Conservation (phyloP, 192 early-diverging fungal genomes). For the Radiomyces spectabilis region DNA sequence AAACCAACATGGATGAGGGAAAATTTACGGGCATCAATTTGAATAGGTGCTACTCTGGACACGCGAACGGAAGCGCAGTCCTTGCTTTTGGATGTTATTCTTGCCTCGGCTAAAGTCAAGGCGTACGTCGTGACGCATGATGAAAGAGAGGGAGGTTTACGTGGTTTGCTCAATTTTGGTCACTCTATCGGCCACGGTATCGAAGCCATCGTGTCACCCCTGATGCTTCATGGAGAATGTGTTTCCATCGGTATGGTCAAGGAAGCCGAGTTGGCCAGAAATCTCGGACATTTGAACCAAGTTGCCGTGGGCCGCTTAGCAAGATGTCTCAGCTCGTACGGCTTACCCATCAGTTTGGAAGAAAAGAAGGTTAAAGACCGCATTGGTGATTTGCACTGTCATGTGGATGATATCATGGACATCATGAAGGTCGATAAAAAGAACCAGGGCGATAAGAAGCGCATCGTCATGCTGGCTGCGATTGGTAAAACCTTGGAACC, state of each 20-base stretch:
- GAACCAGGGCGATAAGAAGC: slow-evolving; percentile 86
- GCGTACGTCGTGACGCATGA: slow-evolving; percentile 93
- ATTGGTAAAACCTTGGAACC: slow-evolving; percentile 85
- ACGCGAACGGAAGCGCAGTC: slow-evolving; percentile 56
- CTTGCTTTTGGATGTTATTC: slow-evolving; percentile 75
- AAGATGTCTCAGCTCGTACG: slow-evolving; percentile 79
- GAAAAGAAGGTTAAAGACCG: slow-evolving; percentile 65
- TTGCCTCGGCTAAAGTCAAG: slow-evolving; percentile 86
- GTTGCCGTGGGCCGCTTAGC: slow-evolving; percentile 81
- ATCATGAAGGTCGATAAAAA: slow-evolving; percentile 97
- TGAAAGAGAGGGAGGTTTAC: slow-evolving; percentile 90
- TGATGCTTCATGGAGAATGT: slow-evolving; percentile 94
- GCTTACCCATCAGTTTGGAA: slow-evolving; percentile 77
- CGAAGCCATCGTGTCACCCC: slow-evolving; percentile 84
- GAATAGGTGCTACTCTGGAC: slow-evolving; percentile 46
- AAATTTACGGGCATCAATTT: too few species aligned
- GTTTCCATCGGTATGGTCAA: slow-evolving; percentile 92
- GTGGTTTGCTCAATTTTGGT: slow-evolving; percentile 94
- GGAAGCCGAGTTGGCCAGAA: slow-evolving; percentile 89
- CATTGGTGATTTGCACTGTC: slow-evolving; percentile 54
- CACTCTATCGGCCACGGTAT: slow-evolving; percentile 96
- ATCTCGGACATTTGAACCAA: slow-evolving; percentile 79
- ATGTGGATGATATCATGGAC: slow-evolving; percentile 80
- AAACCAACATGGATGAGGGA: too few species aligned
- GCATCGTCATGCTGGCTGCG: slow-evolving; percentile 75